These are phyloP conservation scores for Candida germanica DNA, from an alignment of 805 yeast species.

Conservation along the genomic window DNA sequence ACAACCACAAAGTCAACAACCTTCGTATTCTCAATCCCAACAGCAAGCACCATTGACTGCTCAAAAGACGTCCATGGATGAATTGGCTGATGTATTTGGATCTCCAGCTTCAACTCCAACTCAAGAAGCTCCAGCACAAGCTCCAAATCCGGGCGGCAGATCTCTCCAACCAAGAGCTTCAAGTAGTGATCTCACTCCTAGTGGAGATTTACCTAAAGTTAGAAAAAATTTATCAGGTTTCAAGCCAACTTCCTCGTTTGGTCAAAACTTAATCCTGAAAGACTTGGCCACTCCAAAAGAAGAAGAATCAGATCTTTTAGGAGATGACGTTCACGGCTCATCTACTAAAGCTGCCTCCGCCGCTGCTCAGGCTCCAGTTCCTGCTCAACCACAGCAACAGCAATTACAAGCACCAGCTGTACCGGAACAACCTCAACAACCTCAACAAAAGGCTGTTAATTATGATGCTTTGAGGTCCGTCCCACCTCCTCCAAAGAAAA, in stretches of 20 bases:
- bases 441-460: conserved; percentile 30
- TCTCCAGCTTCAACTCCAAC: conserved; percentile 19
- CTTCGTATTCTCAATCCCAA: conserved; percentile 1
- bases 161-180: conserved; percentile 25
- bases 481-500: conserved; percentile 41
- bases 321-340: conserved; percentile 28
- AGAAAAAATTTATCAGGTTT: conserved; percentile 45
- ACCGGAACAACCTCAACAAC: conserved; percentile 15
- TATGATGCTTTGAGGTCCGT: conserved; percentile 51
- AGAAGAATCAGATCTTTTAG: conserved; percentile 25
- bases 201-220: conserved; percentile 30
- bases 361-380: conserved; percentile 1
- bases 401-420: neutral
- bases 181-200: conserved; percentile 28
- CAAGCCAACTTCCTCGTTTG: conserved; percentile 82
- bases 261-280: conserved; percentile 58
- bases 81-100: conserved; percentile 52
- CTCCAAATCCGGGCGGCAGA: conserved; percentile 7
- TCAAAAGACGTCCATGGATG: conserved; percentile 58
- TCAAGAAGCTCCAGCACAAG: conserved; percentile 13
- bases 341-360: conserved; percentile 1
- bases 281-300: conserved; percentile 14
- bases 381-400: too few species aligned
- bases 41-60: conserved; percentile 13
- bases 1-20: neutral